Base-by-base conservation (phyloP, 2,329 filamentous ascomycete species). In the Akanthomyces muscarius region DNA sequence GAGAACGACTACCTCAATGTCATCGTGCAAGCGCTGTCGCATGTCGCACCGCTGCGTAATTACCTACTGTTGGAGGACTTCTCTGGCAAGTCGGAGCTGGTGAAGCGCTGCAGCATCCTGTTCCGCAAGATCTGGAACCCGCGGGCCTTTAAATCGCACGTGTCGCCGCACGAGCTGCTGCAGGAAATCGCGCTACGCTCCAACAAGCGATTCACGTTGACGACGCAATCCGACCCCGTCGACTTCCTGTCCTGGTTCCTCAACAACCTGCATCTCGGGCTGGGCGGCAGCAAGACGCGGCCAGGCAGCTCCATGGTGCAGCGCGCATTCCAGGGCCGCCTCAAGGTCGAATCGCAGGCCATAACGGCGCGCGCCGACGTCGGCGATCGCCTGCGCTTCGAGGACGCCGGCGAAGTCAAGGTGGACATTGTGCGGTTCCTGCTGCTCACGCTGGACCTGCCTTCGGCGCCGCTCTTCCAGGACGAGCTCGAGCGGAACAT, bases 1-100 rank as follows among this genome's bases (percentile, higher is more conserved):
- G 92, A 95, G 64, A 99, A 99, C 78, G 95, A 99, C 80, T 99
- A 99, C 78, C 84, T 98, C 72, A 99, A 99, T 73, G 94, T 97
- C 30, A 86, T 97, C 3, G 89, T 96, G 55, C 95, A 99, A 75
- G 89, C 93, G 7, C 83, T 99, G 44, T 89, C 94, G 3, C 95
- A 99, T 75, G 92, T 98, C 30, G 81, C 88, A 23, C 94, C 95
- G 4, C 80, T 99, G 68, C 87, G 95, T 41, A 97, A 98, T 74
- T 98, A 87, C 77, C 88, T 98, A 73, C 87, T 99, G 71, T 84
- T 98, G 1, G 91, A 97, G 72, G 85, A 96, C 68, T 88, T 97
- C 58, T 82, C 83, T 13, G 83, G 82, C 63, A 88, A 75, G 33
- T 69, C 91, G 3, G 92, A 98, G 77, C 86, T 99, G 41, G 91